Percentiles rank a stretch among this genome's conserved stretches.
Evolutionary conservation across 441 rosid species (phyloP).

Genomic region (Mallotus repandus): DNA sequence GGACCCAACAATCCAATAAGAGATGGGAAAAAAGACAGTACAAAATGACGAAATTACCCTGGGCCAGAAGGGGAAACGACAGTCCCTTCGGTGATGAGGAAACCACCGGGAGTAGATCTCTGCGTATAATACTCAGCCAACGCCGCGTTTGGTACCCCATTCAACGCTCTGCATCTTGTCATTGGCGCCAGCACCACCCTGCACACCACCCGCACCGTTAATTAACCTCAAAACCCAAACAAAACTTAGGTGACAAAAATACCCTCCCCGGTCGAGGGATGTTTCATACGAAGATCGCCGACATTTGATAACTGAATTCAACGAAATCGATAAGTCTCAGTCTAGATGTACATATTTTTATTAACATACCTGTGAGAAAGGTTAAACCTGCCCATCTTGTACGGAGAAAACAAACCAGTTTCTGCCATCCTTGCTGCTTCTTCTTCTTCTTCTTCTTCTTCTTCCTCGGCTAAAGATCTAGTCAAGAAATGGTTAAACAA

Average conservation of each 20-base stretch:
- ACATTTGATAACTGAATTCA: no score
- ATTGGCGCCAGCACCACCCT: slow-evolving; percentile 93
- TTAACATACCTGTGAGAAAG: slow-evolving; percentile 60
- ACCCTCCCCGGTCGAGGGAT: background rate
- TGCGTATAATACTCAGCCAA: slow-evolving; percentile 69
- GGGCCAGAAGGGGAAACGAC: slow-evolving; percentile 53
- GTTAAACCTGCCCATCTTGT: slow-evolving; percentile 67
- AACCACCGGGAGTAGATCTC: slow-evolving; percentile 74
- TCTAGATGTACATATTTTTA: no score
- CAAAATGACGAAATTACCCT: slow-evolving; percentile 51
- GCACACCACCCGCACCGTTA: slow-evolving; percentile 14
- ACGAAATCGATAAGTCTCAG: no score
- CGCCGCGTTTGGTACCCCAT: slow-evolving; percentile 61
- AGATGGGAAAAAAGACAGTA: no score
- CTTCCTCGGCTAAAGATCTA: background rate
- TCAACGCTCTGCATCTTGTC: slow-evolving; percentile 84
- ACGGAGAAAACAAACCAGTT: slow-evolving; percentile 47
- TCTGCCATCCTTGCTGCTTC: slow-evolving; percentile 29
- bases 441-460: background rate
- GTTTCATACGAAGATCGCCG: no score
- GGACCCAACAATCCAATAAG: background rate
- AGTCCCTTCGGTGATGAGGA: slow-evolving; percentile 84
- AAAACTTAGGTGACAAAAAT: slow-evolving; percentile 9
- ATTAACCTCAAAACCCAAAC: slow-evolving; percentile 4
- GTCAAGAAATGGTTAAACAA: background rate